phyloP scores from a whole-genome alignment of 345 rosid genomes.

The Gossypium australe region DNA sequence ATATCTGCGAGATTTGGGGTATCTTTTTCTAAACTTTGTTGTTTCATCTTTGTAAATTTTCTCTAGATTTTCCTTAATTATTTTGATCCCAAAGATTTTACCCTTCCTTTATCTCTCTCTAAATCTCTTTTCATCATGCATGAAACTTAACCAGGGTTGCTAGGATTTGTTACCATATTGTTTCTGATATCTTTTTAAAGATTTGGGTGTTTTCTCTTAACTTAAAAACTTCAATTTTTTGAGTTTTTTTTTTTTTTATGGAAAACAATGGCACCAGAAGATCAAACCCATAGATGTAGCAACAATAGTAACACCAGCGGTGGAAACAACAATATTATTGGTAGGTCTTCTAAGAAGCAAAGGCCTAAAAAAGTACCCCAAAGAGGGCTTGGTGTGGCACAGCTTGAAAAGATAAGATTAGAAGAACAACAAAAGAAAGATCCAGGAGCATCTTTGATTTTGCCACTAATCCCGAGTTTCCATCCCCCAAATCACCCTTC shows the following conservation, averaged over 20 bases:
- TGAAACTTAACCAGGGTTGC: not conserved
- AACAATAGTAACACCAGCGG: conserved; percentile 20
- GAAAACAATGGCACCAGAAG: conserved; percentile 41
- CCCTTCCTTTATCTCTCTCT: conserved; percentile 5
- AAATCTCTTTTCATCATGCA: not conserved
- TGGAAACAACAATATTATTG: conserved; percentile 16
- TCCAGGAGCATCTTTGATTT: conserved; percentile 15
- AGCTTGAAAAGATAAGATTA: conserved; percentile 54
- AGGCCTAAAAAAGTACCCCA: conserved; percentile 54
- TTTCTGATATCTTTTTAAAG: not conserved
- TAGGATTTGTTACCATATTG: not conserved
- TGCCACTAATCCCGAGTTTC: conserved; percentile 19
- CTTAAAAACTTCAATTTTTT: not conserved
- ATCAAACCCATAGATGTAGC: conserved; percentile 30
- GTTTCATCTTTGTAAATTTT: conserved; percentile 1
- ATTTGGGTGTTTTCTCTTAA: conserved; percentile 16
- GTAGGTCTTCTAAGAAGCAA: conserved; percentile 33
- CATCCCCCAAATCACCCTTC: conserved; percentile 15
- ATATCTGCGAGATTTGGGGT: conserved; percentile 30
- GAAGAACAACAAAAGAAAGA: conserved; percentile 48
- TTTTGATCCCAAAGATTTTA: conserved; percentile 18
- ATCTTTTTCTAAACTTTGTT: conserved; percentile 17
- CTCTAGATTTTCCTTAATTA: conserved; percentile 14
- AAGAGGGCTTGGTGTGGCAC: conserved; percentile 72
- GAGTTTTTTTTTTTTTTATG: conserved; percentile 12